Base-by-base conservation (phyloP, 2,329 filamentous ascomycete species). In the Penicillium freii region DNA sequence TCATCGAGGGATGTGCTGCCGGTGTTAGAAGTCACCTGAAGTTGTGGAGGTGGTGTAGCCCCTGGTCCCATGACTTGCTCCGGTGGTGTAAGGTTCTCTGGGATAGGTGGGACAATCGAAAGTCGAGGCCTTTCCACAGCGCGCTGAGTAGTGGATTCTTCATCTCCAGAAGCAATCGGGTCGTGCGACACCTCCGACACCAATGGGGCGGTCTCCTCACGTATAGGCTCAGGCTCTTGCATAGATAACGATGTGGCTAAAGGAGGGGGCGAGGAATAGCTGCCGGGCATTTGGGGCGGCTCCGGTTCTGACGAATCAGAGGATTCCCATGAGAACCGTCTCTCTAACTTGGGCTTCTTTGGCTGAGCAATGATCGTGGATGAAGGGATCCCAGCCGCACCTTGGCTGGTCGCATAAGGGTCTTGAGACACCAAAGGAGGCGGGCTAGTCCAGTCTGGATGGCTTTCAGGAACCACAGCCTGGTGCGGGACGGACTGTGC, bases 251-350 rank as follows among this genome's bases (percentile, higher is more conserved):
- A 43, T 44, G 51, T 54, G 23, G 39, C 57, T 19, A 62, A 46
- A 39, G 61, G 55, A 23, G 61, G 62, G 11, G 51, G 43, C 7
- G 58, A 53, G 45, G 57, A 52, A 19, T 63, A 55, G 33, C 57
- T 52, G n/a, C 38, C 62, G 9, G 65, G 57, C 4, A 58, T 53
- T 53, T 57, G 62, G 19, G 54, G 47, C 15, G 56, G 45, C 17
- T 38, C 48, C 43, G 56, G 45, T 38, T 63, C 64, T 27, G 63
- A 64, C 1, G 60, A 61, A 3, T 62, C 63, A 0, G 65, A 66
- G 0, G 66, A 72, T 60, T 79, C 77, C 77, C 77, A 79, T 2
- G 77, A 79, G 51, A 79, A 79, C 17, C 75, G 72, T 55, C 74
- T 72, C 57, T 72, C 70, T 15, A 77, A 43, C 44, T 67, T 69